Percentiles rank a stretch among this genome's conserved stretches.
Conservation (phyloP, 2,329 filamentous ascomycete species). For the Incumbomyces delicatus region DNA sequence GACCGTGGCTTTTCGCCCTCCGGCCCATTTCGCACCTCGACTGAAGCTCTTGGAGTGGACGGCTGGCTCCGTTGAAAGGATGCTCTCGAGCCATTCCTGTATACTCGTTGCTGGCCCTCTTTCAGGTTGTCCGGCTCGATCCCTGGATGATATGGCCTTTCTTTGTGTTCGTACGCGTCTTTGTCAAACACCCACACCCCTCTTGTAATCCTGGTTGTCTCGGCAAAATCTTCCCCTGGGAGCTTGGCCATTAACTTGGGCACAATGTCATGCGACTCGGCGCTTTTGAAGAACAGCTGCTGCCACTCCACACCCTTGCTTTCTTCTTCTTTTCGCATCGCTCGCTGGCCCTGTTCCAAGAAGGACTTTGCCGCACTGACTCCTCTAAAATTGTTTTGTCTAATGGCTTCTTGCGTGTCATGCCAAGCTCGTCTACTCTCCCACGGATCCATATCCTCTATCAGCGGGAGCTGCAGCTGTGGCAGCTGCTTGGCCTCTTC, state of each 20-base stretch:
- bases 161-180: constrained; percentile 3
- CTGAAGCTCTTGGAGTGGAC: background rate
- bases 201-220: background rate
- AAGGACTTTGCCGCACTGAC: constrained; percentile 71
- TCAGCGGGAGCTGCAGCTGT: constrained; percentile 58
- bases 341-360: constrained; percentile 83
- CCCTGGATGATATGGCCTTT: constrained; percentile 14
- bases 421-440: constrained; percentile 84
- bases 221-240: background rate
- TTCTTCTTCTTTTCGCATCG: constrained; percentile 62
- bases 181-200: constrained; percentile 3
- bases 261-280: background rate
- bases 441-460: constrained; percentile 74
- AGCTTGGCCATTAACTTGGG: background rate
- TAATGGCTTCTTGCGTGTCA: constrained; percentile 72
- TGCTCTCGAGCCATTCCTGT: background rate
- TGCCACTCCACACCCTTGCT: constrained; percentile 70
- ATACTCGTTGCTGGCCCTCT: background rate
- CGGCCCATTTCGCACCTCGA: background rate
- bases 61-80: background rate
- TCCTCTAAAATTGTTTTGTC: constrained; percentile 71
- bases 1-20: background rate
- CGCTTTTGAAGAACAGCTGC: constrained; percentile 62
- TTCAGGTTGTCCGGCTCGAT: constrained; percentile 13
- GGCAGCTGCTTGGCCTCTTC: constrained; percentile 52